These are phyloP conservation scores for Dalbergia oliveri DNA, from an alignment of 306 rosid species.

Conservation along the genomic window DNA sequence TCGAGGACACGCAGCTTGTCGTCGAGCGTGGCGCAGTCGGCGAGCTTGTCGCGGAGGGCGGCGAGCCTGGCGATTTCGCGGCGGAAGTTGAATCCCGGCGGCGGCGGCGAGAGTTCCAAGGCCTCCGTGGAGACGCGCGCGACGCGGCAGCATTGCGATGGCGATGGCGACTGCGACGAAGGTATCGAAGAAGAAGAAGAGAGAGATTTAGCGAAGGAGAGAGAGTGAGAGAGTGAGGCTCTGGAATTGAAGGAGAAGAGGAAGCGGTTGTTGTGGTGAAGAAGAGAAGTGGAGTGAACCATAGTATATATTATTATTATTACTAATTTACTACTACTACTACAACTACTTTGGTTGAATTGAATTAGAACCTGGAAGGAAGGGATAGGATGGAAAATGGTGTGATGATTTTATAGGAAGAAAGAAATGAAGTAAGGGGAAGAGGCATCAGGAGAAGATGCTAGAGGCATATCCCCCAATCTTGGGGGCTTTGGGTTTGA, in stretches of 20 bases:
- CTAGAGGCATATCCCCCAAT: constrained; percentile 55
- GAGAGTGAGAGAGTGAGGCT: constrained; percentile 41
- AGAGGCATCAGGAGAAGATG: constrained; percentile 52
- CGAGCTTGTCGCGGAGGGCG: constrained; percentile 61
- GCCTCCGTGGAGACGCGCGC: constrained; percentile 73
- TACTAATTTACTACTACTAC: too few species aligned
- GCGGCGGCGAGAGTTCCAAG: constrained; percentile 67
- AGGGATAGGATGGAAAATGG: neutral
- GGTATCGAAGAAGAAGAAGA: constrained; percentile 20
- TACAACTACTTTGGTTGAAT: constrained; percentile 7
- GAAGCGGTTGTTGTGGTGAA: constrained; percentile 54
- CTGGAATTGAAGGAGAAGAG: constrained; percentile 56
- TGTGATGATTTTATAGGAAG: neutral
- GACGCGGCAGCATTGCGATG: constrained; percentile 48
- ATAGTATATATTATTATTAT: constrained; percentile 28
- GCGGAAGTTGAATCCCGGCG: constrained; percentile 64
- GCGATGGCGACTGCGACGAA: neutral
- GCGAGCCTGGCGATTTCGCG: constrained; percentile 71
- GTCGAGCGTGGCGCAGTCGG: constrained; percentile 39
- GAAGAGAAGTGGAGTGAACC: constrained; percentile 63
- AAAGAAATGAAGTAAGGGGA: neutral
- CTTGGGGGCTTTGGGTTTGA: neutral
- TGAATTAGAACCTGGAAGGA: neutral
- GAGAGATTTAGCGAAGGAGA: constrained; percentile 50
- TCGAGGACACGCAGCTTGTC: constrained; percentile 63